phyloP scores from a whole-genome alignment of 768 basidiomycete species.

The Lactarius trivialis region DNA sequence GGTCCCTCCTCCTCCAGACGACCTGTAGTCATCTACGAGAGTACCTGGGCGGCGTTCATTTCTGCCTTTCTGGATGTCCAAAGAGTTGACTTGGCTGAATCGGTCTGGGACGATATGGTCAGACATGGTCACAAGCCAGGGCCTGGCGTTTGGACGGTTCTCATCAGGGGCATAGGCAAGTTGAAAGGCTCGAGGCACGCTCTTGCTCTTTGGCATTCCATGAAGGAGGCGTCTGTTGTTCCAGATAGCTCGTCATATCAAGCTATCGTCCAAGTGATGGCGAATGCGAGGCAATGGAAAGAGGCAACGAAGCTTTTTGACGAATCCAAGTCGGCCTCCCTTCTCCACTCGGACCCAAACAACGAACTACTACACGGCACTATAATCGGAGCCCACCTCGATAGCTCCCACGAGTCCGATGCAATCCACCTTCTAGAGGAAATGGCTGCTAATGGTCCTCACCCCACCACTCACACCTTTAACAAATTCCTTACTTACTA shows the following conservation, averaged over 20 bases:
- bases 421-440: slow-evolving; percentile 36
- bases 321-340: slow-evolving; percentile 38
- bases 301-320: slow-evolving; percentile 47
- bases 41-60: slow-evolving; percentile 60
- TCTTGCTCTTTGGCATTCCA: slow-evolving; percentile 54
- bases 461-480: slow-evolving; percentile 67
- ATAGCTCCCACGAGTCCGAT: slow-evolving; percentile 28
- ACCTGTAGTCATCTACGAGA: slow-evolving; percentile 47
- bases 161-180: slow-evolving; percentile 57
- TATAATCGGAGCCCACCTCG: slow-evolving; percentile 62
- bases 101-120: slow-evolving; percentile 64
- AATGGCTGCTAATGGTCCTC: slow-evolving; percentile 44
- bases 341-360: slow-evolving; percentile 25
- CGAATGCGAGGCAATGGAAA: slow-evolving; percentile 42
- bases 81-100: slow-evolving; percentile 49
- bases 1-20: slow-evolving; percentile 32
- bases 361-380: slow-evolving; percentile 58
- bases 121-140: slow-evolving; percentile 44
- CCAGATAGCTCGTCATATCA: slow-evolving; percentile 64
- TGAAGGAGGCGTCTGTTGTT: slow-evolving; percentile 47
- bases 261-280: slow-evolving; percentile 59
- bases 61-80: slow-evolving; percentile 54
- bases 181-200: slow-evolving; percentile 47
- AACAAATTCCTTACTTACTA: slow-evolving; percentile 76
- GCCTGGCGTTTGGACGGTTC: slow-evolving; percentile 60